Percentiles rank a stretch among this genome's conserved stretches.
These are phyloP conservation scores for Nigrospora oryzae DNA, from an alignment of 2,329 filamentous ascomycete genomes.

Conservation along the genomic window DNA sequence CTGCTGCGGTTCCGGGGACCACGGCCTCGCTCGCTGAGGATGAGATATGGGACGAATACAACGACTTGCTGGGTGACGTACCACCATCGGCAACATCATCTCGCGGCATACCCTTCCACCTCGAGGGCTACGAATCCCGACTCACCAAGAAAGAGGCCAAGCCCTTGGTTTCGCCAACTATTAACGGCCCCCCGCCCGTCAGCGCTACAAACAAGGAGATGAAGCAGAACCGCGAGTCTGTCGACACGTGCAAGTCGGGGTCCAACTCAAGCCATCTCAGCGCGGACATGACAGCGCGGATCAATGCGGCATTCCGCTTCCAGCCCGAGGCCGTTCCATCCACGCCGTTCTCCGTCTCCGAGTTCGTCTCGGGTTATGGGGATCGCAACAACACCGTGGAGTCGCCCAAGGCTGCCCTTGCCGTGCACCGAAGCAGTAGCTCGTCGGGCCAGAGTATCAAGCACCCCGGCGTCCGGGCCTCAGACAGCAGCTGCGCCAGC, in stretches of 20 bases:
- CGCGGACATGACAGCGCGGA: slow-evolving; percentile 43
- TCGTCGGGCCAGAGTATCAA: slow-evolving; percentile 18
- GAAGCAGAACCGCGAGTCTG: slow-evolving; percentile 19
- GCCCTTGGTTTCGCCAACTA: slow-evolving; percentile 39
- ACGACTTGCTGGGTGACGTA: slow-evolving; percentile 71
- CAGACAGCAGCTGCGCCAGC: slow-evolving; percentile 36
- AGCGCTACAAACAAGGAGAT: slow-evolving; percentile 7
- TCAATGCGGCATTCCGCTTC: slow-evolving; percentile 38
- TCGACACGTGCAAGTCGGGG: slow-evolving; percentile 22
- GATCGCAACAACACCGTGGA: slow-evolving; percentile 22
- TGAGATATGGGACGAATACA: slow-evolving; percentile 90
- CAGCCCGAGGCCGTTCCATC: slow-evolving; percentile 28
- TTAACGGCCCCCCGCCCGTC: slow-evolving; percentile 15
- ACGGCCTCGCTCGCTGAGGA: slow-evolving; percentile 64
- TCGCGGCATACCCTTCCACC: slow-evolving; percentile 45
- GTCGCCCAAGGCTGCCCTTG: slow-evolving; percentile 4
- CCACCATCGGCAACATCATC: slow-evolving; percentile 48
- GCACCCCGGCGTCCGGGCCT: slow-evolving; percentile 24
- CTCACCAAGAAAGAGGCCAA: slow-evolving; percentile 24
- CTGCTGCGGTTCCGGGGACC: slow-evolving; percentile 53
- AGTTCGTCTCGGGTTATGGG: slow-evolving; percentile 31
- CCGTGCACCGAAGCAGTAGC: slow-evolving; percentile 13
- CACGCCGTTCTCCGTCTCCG: slow-evolving; percentile 32
- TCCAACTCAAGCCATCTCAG: slow-evolving; percentile 44
- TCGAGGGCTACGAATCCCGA: slow-evolving; percentile 37